Evolutionary conservation across 2,329 filamentous ascomycete species (phyloP).

Genomic region (Aspergillus sp.): DNA sequence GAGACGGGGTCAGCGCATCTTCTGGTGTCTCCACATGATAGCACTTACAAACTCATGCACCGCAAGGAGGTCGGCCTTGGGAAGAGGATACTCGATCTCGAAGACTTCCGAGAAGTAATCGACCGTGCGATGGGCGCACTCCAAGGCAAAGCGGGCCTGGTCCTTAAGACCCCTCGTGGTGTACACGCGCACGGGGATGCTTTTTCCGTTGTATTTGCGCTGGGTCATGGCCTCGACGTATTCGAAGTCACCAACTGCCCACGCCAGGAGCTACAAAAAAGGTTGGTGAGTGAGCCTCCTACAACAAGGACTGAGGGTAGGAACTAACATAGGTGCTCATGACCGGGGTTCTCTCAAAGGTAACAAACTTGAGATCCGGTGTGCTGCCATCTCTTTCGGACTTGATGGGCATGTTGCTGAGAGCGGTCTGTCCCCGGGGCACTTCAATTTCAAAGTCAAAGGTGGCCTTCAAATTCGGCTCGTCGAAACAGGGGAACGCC

Average conservation of each 20-base stretch:
- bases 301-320: neutral
- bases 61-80: slow-evolving; percentile 86
- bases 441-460: slow-evolving; percentile 94
- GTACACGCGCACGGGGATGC: slow-evolving; percentile 90
- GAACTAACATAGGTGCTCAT: slow-evolving; percentile 76
- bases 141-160: slow-evolving; percentile 83
- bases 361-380: slow-evolving; percentile 61
- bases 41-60: slow-evolving; percentile 83
- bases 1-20: slow-evolving; percentile 35
- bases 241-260: slow-evolving; percentile 96
- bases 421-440: slow-evolving; percentile 79
- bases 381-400: slow-evolving; percentile 67
- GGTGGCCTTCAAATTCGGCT: slow-evolving; percentile 93
- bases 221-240: slow-evolving; percentile 90
- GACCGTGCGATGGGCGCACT: slow-evolving; percentile 89
- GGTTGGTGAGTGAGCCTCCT: slow-evolving; percentile 44
- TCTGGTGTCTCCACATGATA: neutral
- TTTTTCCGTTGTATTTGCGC: slow-evolving; percentile 86
- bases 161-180: slow-evolving; percentile 92
- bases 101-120: slow-evolving; percentile 97
- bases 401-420: slow-evolving; percentile 96
- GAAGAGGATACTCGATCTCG: slow-evolving; percentile 86
- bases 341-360: slow-evolving; percentile 78
- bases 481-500: slow-evolving; percentile 97
- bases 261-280: slow-evolving; percentile 71